These are phyloP conservation scores for Suaeda aralocaspica DNA, from an alignment of 148 eudicot species.

Conservation along the genomic window DNA sequence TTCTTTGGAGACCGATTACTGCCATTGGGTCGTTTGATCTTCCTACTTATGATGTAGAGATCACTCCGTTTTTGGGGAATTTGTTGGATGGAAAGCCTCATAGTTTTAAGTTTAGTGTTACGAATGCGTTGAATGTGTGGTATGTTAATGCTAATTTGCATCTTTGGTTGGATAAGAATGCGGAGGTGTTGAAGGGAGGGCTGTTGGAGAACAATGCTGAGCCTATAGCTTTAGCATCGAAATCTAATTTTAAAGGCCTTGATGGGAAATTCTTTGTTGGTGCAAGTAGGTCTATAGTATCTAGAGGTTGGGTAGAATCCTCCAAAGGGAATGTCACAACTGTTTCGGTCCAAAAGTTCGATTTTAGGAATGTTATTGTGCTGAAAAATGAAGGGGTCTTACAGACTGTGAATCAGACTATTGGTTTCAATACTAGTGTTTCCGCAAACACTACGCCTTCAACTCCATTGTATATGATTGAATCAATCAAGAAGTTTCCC, in stretches of 20 bases:
- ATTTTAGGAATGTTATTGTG: conserved; percentile 48
- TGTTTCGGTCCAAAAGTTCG: conserved; percentile 39
- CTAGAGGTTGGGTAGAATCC: conserved; percentile 68
- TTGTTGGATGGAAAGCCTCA: conserved; percentile 66
- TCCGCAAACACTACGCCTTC: conserved; percentile 24
- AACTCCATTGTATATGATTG: conserved; percentile 4
- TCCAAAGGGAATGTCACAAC: conserved; percentile 59
- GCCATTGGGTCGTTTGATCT: conserved; percentile 87
- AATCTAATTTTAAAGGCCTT: conserved; percentile 48
- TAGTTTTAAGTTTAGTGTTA: conserved; percentile 55
- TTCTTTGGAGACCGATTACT: conserved; percentile 81
- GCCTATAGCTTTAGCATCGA: conserved; percentile 24
- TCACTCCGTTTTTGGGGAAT: conserved; percentile 73
- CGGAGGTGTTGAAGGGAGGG: conserved; percentile 40
- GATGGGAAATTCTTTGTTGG: conserved; percentile 54
- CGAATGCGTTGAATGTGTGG: conserved; percentile 85
- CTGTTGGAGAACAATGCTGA: conserved; percentile 26
- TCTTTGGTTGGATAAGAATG: conserved; percentile 69
- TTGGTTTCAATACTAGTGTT: conserved; percentile 47
- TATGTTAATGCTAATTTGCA: conserved; percentile 86
- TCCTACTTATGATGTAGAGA: conserved; percentile 73
- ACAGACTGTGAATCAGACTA: conserved; percentile 63
- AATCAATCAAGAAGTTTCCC: conserved; percentile 48
- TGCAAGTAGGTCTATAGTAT: conserved; percentile 41
- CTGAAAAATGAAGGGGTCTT: conserved; percentile 45